Conservation (phyloP, 352 stramenopile genomes). For the Plasmopara viticola region DNA sequence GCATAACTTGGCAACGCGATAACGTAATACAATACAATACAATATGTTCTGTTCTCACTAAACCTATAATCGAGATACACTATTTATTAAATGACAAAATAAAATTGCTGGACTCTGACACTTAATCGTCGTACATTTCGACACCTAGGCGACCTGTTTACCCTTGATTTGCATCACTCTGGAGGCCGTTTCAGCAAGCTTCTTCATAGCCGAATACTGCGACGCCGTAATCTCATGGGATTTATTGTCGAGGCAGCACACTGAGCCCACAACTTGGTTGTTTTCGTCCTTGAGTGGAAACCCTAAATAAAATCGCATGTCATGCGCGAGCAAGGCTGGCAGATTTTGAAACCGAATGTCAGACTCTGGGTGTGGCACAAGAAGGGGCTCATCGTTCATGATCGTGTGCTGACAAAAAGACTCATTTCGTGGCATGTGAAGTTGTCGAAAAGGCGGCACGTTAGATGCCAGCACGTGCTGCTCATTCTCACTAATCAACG, state of each 20-base stretch:
- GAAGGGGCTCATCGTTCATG: slow-evolving; percentile 52
- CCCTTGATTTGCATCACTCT: slow-evolving; percentile 31
- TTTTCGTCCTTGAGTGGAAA: slow-evolving; percentile 39
- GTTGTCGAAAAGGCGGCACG: slow-evolving; percentile 19
- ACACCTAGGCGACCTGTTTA: slow-evolving; percentile 9
- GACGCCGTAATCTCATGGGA: slow-evolving; percentile 41
- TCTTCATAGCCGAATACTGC: slow-evolving; percentile 53
- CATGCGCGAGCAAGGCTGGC: slow-evolving; percentile 16
- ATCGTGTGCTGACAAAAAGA: slow-evolving; percentile 66
- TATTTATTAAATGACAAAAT: too few species aligned
- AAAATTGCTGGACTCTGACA: too few species aligned
- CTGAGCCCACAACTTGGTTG: slow-evolving; percentile 44
- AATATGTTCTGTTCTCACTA: too few species aligned
- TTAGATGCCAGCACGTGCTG: slow-evolving; percentile 41
- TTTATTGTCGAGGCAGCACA: slow-evolving; percentile 54
- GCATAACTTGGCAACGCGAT: too few species aligned
- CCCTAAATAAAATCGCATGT: slow-evolving; percentile 40
- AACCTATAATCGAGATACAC: too few species aligned
- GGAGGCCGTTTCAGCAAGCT: slow-evolving; percentile 40
- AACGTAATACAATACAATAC: too few species aligned
- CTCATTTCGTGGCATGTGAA: slow-evolving; percentile 46
- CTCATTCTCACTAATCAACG: slow-evolving; percentile 46
- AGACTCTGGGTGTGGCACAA: slow-evolving; percentile 46
- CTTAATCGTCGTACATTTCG: too few species aligned
- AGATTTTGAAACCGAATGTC: slow-evolving; percentile 66